These are phyloP conservation scores for Aaosphaeria pasadenensis DNA, from an alignment of 2,329 filamentous ascomycete genomes.

Conservation along the genomic window DNA sequence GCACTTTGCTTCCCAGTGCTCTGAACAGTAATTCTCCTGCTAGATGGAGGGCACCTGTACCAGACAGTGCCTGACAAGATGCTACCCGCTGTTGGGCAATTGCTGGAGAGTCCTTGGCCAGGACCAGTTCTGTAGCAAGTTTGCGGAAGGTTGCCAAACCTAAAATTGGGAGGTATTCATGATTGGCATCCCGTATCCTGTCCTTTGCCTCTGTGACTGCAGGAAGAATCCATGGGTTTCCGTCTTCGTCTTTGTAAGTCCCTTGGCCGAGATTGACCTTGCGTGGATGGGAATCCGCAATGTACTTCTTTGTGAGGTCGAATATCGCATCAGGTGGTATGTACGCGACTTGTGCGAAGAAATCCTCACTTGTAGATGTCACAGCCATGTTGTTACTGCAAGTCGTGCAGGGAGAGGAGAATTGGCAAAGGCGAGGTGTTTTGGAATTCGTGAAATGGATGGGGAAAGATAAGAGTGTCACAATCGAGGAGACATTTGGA, in stretches of 20 bases:
- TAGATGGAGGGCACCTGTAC: neutral
- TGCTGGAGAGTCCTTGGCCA: neutral
- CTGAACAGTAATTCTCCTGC: neutral
- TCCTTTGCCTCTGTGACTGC: neutral
- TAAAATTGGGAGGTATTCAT: neutral
- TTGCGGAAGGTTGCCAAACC: neutral
- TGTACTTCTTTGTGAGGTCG: neutral
- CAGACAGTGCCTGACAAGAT: neutral
- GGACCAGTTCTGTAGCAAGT: neutral
- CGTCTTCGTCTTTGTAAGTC: neutral
- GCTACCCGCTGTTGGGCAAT: neutral
- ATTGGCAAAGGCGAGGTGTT: too few species aligned
- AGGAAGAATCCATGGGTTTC: neutral
- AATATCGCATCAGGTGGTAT: neutral
- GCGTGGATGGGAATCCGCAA: neutral
- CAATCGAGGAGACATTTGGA: too few species aligned
- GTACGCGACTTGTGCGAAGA: neutral
- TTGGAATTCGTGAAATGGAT: too few species aligned
- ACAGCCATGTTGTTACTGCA: neutral
- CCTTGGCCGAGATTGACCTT: neutral
- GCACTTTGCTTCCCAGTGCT: neutral
- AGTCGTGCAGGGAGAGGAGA: too few species aligned
- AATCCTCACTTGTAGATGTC: neutral
- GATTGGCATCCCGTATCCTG: neutral
- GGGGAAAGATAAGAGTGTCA: too few species aligned